A percentile compares a stretch with the other conserved stretches of the same genome.
These are phyloP conservation scores for Fraxinus greggii DNA, from an alignment of 305 asterid genomes.

Conservation along the genomic window DNA sequence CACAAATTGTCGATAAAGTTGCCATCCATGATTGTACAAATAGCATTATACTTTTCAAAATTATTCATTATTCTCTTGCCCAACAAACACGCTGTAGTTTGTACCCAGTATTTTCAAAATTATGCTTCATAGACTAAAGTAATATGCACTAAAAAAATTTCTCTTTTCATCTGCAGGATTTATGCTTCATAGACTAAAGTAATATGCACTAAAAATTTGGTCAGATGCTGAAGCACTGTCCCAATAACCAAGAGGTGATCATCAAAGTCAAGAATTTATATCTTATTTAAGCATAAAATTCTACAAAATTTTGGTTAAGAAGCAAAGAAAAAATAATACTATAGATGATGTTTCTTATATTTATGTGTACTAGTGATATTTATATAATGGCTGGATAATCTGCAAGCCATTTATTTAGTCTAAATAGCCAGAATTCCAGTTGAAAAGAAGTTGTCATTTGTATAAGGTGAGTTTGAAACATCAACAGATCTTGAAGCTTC, in stretches of 20 bases:
- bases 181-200: background rate
- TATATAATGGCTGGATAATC: background rate
- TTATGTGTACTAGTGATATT: background rate
- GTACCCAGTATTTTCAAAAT: background rate
- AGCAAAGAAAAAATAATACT: background rate
- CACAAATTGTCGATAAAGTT: too few relatives aligned
- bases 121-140: too few relatives aligned
- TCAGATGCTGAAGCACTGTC: background rate
- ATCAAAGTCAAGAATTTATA: background rate
- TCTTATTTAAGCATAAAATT: background rate
- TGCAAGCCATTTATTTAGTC: background rate
- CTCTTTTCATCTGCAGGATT: background rate
- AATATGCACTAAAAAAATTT: too few relatives aligned
- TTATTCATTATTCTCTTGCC: background rate
- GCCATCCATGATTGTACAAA: too few relatives aligned
- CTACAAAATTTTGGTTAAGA: background rate
- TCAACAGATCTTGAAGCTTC: conserved; percentile 16
- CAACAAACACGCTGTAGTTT: background rate
- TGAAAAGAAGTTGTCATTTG: conserved; percentile 10
- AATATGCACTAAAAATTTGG: background rate
- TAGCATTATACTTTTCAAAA: background rate
- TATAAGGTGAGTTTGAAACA: conserved; percentile 16
- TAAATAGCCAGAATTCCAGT: conserved; percentile 20
- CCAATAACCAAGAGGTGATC: background rate
- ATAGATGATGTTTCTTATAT: background rate